phyloP scores from a whole-genome alignment of 2,329 filamentous ascomycete species.

The Neoascochyta sp. region DNA sequence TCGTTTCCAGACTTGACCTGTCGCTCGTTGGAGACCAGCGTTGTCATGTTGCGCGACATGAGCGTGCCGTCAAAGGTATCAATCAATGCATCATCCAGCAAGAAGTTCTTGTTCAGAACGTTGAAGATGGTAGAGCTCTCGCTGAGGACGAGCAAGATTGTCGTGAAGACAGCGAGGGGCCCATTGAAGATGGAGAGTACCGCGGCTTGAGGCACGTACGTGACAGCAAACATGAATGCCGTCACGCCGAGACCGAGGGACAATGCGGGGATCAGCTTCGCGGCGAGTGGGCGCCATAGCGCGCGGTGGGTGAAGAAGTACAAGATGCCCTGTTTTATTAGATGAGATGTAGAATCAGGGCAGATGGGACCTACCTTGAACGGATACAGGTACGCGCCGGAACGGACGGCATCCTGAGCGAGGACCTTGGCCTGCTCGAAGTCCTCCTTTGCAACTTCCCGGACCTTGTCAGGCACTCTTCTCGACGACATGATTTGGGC shows the following conservation, averaged over 20 bases:
- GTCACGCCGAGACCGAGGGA: constrained; percentile 70
- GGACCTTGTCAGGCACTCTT: constrained; percentile 50
- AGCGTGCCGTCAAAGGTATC: constrained; percentile 82
- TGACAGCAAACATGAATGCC: constrained; percentile 78
- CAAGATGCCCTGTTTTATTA: constrained; percentile 51
- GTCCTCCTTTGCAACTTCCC: constrained; percentile 63
- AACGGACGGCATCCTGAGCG: constrained; percentile 66
- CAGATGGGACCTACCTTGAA: constrained; percentile 62
- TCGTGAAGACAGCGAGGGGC: constrained; percentile 70
- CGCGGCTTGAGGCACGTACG: constrained; percentile 80
- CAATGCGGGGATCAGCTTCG: constrained; percentile 59
- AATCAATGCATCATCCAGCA: constrained; percentile 76
- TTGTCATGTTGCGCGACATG: constrained; percentile 51
- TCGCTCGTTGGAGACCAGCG: constrained; percentile 69
- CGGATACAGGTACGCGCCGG: constrained; percentile 80
- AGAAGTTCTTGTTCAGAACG: constrained; percentile 62
- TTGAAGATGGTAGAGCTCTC: constrained; percentile 50
- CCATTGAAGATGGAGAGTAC: constrained; percentile 82
- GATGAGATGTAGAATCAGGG: constrained; percentile 1
- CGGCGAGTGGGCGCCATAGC: constrained; percentile 57
- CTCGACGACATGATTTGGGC: constrained; percentile 11
- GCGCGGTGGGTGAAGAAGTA: constrained; percentile 57
- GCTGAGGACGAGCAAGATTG: constrained; percentile 60
- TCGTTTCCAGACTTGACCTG: constrained; percentile 60
- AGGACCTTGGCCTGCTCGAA: constrained; percentile 62